A percentile compares a stretch with the other conserved stretches of the same genome.
These are phyloP conservation scores for Quercus parvula DNA, from an alignment of 306 rosid genomes.

Conservation along the genomic window DNA sequence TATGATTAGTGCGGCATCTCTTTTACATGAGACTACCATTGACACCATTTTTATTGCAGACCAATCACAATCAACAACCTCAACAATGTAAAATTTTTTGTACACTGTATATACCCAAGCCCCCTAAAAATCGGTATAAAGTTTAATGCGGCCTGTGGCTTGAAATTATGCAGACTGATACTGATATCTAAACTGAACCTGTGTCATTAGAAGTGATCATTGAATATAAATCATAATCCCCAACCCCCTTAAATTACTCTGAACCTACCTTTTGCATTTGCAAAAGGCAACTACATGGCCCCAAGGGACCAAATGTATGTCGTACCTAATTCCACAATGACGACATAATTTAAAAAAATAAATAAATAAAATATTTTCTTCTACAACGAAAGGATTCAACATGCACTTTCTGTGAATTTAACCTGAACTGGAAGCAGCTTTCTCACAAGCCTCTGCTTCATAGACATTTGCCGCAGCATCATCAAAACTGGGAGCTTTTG, in stretches of 20 bases:
- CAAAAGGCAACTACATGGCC: not conserved
- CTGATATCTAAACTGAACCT: too few relatives aligned
- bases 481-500: conserved; percentile 44
- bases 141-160: too few relatives aligned
- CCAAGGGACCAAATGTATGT: not conserved
- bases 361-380: not conserved
- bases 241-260: not conserved
- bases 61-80: too few relatives aligned
- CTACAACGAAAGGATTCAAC: not conserved
- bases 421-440: conserved; percentile 33
- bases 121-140: too few relatives aligned
- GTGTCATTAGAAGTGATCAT: too few relatives aligned
- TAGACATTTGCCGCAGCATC: conserved; percentile 12
- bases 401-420: conserved; percentile 1
- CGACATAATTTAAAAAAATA: not conserved
- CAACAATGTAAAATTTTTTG: too few relatives aligned
- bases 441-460: conserved; percentile 31
- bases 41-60: too few relatives aligned
- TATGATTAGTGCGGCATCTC: too few relatives aligned
- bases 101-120: too few relatives aligned
- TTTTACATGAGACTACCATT: too few relatives aligned
- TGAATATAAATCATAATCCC: too few relatives aligned
- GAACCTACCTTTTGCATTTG: not conserved
- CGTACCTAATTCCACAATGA: not conserved
- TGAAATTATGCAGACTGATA: too few relatives aligned